Evolutionary conservation across 2,329 filamentous ascomycete species (phyloP), one percentile per base, ranked within the genome.

Genomic region (Amesomyces nigricolor): DNA sequence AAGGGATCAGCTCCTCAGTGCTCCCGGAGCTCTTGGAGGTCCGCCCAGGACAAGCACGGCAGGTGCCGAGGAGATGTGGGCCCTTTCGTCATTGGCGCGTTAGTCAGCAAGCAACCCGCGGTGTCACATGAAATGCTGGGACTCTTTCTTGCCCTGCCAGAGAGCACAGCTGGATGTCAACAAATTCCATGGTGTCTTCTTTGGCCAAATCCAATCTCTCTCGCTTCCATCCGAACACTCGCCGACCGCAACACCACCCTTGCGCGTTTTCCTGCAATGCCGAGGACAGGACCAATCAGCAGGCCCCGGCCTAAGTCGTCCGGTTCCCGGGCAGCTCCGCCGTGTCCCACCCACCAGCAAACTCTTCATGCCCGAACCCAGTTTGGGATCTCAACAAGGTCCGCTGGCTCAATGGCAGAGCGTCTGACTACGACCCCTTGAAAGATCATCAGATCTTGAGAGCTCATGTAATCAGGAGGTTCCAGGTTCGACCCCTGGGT

Each of bases 401-500:
- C 55, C 51, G 47, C 47, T 57, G 55, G 55, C 55, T 35, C 46
- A 54, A 57, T 54, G 55, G 55, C 51, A 57, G 51, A 42, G 51
- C 47, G 55, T 54, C 47, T 57, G 51, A 57, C 55, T 57, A 57
- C 55, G 51, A 54, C 29, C 22, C 16, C 17, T 37, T 2, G 9
- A 4, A n/a, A 1, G 6, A 26, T 49, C 22, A 2, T 38, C 40
- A n/a, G n/a, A 30, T 14, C 48, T 35, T 2, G 13, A 5, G 44
- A 42, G 13, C 35, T 19, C 14, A 7, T n/a, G 50, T 52, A 42
- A 57, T 57, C 55, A 57, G 55, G 55, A 57, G 55, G 55, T 57
- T 57, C 55, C 55, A 57, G 55, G 55, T 57, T 57, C 55, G 55
- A 57, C 51, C 51, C 51, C 55, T 57, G 55, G 55, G 51, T 26